These are phyloP conservation scores for Mycena sanguinolenta DNA, from an alignment of 768 basidiomycete genomes.

Conservation along the genomic window DNA sequence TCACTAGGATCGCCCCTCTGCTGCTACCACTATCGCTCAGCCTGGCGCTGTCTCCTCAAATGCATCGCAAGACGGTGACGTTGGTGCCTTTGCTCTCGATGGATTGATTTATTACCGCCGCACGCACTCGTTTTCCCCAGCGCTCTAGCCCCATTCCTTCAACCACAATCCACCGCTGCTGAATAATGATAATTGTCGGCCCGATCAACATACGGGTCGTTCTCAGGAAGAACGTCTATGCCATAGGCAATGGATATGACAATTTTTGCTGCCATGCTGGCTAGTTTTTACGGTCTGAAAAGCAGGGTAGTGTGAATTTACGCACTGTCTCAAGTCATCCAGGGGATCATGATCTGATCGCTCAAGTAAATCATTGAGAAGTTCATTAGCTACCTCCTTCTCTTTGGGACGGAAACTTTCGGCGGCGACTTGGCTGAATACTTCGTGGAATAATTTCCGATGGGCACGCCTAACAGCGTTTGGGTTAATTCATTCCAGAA, in stretches of 20 bases:
- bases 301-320: not conserved
- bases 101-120: too few relatives aligned
- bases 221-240: constrained; percentile 51
- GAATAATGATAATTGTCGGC: too few relatives aligned
- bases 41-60: too few relatives aligned
- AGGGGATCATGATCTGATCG: constrained; percentile 53
- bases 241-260: constrained; percentile 63
- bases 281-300: not conserved
- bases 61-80: too few relatives aligned
- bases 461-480: constrained; percentile 52
- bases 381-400: constrained; percentile 45
- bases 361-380: constrained; percentile 48
- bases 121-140: too few relatives aligned
- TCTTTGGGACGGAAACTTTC: constrained; percentile 47
- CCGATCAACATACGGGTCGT: constrained; percentile 60
- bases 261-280: constrained; percentile 55
- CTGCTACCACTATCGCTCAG: too few relatives aligned
- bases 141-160: too few relatives aligned
- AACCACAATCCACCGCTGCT: too few relatives aligned
- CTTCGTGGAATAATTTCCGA: constrained; percentile 55
- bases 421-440: constrained; percentile 53
- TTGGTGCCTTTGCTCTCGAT: too few relatives aligned
- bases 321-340: constrained; percentile 53
- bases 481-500: not conserved
- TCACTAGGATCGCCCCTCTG: too few relatives aligned